These are phyloP conservation scores for Populus alba DNA, from an alignment of 345 rosid genomes.

Conservation along the genomic window DNA sequence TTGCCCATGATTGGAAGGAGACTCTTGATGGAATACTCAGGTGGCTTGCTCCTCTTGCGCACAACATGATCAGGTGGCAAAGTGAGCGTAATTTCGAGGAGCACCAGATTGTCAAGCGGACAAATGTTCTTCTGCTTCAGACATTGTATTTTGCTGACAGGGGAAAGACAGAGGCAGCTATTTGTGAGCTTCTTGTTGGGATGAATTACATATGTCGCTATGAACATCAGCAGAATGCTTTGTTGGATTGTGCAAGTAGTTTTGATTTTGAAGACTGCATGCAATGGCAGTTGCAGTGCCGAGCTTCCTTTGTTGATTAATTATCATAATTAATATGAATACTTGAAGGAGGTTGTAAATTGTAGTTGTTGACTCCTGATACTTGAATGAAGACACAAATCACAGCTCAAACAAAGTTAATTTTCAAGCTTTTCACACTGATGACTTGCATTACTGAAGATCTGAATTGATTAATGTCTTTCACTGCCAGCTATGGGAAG, in stretches of 20 bases:
- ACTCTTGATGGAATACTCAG: constrained; percentile 60
- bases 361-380: constrained; percentile 21
- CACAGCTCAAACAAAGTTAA: constrained; percentile 20
- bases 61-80: constrained; percentile 94
- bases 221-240: constrained; percentile 82
- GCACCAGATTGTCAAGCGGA: constrained; percentile 72
- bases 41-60: constrained; percentile 95
- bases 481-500: constrained; percentile 25
- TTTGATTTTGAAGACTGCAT: constrained; percentile 90
- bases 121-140: constrained; percentile 81
- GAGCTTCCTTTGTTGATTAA: constrained; percentile 40
- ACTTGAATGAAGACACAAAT: constrained; percentile 23
- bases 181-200: constrained; percentile 84
- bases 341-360: constrained; percentile 24
- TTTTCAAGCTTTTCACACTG: constrained; percentile 20
- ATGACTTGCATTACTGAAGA: constrained; percentile 8
- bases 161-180: constrained; percentile 69
- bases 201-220: constrained; percentile 92
- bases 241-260: constrained; percentile 89
- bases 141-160: constrained; percentile 89
- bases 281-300: constrained; percentile 80
- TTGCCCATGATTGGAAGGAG: constrained; percentile 95
- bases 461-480: constrained; percentile 29
- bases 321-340: constrained; percentile 16
- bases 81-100: constrained; percentile 93